Conservation (phyloP, 129 eudicot species). For the Dittrichia graveolens region DNA sequence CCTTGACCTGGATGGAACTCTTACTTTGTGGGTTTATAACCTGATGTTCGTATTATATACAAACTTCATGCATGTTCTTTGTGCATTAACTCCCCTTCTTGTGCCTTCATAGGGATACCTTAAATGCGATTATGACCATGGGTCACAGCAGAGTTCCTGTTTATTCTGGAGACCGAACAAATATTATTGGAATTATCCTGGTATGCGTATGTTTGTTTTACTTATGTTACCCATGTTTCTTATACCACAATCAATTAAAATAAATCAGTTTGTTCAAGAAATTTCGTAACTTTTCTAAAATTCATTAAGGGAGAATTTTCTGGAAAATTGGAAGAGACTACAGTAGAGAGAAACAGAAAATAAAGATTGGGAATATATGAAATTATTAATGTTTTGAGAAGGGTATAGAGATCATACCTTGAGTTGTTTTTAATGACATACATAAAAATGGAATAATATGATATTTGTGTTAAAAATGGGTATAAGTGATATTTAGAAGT, state of each 20-base stretch:
- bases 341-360: too few species aligned
- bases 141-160: constrained; percentile 99
- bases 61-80: neutral
- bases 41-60: constrained; percentile 20
- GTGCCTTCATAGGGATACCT: constrained; percentile 71
- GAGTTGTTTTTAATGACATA: too few species aligned
- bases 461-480: too few species aligned
- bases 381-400: too few species aligned
- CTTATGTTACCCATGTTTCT: constrained; percentile 8
- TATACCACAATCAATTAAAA: constrained; percentile 12
- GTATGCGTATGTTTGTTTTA: constrained; percentile 37
- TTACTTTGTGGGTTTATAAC: constrained; percentile 74
- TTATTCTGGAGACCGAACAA: constrained; percentile 62
- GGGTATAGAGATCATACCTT: too few species aligned
- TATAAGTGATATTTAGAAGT: too few species aligned
- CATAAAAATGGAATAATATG: too few species aligned
- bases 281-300: too few species aligned
- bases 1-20: constrained; percentile 97
- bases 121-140: constrained; percentile 93
- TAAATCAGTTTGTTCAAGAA: neutral
- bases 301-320: too few species aligned
- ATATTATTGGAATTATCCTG: constrained; percentile 89
- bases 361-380: too few species aligned
- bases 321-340: too few species aligned
- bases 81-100: constrained; percentile 21